Base-by-base conservation (phyloP, 805 yeast species). In the Komagataella kurtzmanii region DNA sequence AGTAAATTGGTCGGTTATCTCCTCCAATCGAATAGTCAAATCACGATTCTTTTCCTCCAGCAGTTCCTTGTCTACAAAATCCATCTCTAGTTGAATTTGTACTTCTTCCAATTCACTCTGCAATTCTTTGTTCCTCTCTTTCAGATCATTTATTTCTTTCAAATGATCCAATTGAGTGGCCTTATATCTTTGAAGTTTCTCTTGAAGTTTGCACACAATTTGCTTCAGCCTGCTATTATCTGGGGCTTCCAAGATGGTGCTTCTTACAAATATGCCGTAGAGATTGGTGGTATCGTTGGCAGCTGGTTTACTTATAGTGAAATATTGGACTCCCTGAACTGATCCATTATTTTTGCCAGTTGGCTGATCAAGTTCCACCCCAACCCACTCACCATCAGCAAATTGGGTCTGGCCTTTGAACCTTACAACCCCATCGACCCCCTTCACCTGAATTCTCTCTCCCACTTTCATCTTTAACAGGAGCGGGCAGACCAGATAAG, bases 311-410 rank as follows among this genome's bases (percentile, higher is more conserved):
- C 52, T 17, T n/a, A 8, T 21, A 7, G 54, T 17, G 48, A 78
- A 78, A 60, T 78, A 78, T 51, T 61, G 50, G 2, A 64, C 58
- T 0, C 74, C 79, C 17, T 68, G 61, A 0, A 78, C 71, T 0
- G 73, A 59, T 1, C 83, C 83, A 53, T 77, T 66, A 51, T 78
- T 78, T 55, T 72, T 74, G 1, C 82, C 82, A 1, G 44, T 53
- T 0, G 71, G 64, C 1, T 52, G 52, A 10, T 67, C 69, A 19
- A 78, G 59, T 49, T 75, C 77, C 2, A 77, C 58, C 1, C 82
- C 83, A 3, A 73, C 61, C 82, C 83, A 77, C n/a, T 54, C 57
- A 0, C 88, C 88, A 0, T 73, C 65, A 2, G 85, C 80, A 66
- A 83, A 83, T 48, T 74, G 55, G 0, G 87, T 79, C 12, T 57